These are phyloP conservation scores for Beauveria sp. DNA, from an alignment of 2,329 filamentous ascomycete species.

Conservation along the genomic window DNA sequence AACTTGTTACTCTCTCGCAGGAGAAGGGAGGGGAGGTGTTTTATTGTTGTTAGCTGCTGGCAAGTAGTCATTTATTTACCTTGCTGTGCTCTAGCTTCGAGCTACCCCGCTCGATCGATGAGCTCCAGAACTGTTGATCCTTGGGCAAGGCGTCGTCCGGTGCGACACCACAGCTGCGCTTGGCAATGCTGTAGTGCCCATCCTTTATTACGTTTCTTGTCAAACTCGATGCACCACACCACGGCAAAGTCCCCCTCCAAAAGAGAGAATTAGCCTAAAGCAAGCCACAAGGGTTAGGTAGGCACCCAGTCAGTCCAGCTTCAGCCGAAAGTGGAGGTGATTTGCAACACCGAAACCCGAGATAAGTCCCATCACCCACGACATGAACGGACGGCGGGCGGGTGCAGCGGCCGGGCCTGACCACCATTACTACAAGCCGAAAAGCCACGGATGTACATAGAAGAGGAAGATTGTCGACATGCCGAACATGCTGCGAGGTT, in stretches of 20 bases:
- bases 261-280: not conserved
- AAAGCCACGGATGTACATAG: too few relatives aligned
- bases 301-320: slow-evolving; percentile 12
- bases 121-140: slow-evolving; percentile 8
- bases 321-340: slow-evolving; percentile 15
- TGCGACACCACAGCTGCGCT: not conserved
- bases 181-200: not conserved
- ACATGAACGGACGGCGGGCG: not conserved
- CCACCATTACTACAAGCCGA: too few relatives aligned
- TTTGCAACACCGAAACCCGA: slow-evolving; percentile 16
- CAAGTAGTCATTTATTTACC: too few relatives aligned
- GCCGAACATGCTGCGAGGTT: not conserved
- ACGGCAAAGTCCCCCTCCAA: too few relatives aligned
- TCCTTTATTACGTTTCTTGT: not conserved
- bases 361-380: slow-evolving; percentile 8
- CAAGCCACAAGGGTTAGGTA: slow-evolving; percentile 8
- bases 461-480: not conserved
- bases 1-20: not conserved
- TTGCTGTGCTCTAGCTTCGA: not conserved
- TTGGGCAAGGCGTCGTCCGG: not conserved
- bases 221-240: too few relatives aligned
- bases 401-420: too few relatives aligned
- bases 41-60: too few relatives aligned
- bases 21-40: too few relatives aligned
- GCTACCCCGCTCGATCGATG: slow-evolving; percentile 10